phyloP scores from a whole-genome alignment of 2,329 filamentous ascomycete species.

The Anthostomella pinea region DNA sequence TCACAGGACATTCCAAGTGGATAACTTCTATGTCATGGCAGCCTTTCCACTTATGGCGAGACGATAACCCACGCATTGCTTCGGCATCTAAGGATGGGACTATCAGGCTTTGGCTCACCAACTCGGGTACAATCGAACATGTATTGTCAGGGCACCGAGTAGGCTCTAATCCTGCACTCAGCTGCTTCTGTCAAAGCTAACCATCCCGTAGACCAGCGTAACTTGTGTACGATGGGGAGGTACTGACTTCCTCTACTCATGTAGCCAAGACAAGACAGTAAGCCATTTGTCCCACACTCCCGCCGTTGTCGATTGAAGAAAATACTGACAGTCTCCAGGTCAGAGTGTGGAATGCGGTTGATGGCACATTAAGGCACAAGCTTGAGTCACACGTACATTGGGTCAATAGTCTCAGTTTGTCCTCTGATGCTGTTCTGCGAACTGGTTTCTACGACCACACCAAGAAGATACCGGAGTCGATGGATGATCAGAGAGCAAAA shows the following conservation, averaged over 20 bases:
- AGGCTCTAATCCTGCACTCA: conserved; percentile 11
- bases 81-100: conserved; percentile 89
- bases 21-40: conserved; percentile 89
- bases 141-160: conserved; percentile 78
- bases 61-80: conserved; percentile 74
- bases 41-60: conserved; percentile 79
- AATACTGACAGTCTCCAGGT: conserved; percentile 2
- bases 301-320: neutral
- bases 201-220: conserved; percentile 61
- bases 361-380: conserved; percentile 77
- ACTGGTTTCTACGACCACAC: conserved; percentile 87
- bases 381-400: conserved; percentile 84
- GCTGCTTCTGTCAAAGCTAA: too few species aligned
- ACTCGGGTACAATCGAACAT: conserved; percentile 74
- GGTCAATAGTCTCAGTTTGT: conserved; percentile 92
- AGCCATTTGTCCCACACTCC: neutral
- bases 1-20: conserved; percentile 88
- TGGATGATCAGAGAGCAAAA: conserved; percentile 69
- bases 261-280: conserved; percentile 82
- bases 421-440: conserved; percentile 84
- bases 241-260: conserved; percentile 78
- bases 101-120: conserved; percentile 80
- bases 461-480: conserved; percentile 61
- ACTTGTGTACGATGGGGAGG: conserved; percentile 95
- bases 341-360: conserved; percentile 80